Evolutionary conservation across 2,329 filamentous ascomycete genomes (phyloP).

Genomic region (Delphinella strobiligena): DNA sequence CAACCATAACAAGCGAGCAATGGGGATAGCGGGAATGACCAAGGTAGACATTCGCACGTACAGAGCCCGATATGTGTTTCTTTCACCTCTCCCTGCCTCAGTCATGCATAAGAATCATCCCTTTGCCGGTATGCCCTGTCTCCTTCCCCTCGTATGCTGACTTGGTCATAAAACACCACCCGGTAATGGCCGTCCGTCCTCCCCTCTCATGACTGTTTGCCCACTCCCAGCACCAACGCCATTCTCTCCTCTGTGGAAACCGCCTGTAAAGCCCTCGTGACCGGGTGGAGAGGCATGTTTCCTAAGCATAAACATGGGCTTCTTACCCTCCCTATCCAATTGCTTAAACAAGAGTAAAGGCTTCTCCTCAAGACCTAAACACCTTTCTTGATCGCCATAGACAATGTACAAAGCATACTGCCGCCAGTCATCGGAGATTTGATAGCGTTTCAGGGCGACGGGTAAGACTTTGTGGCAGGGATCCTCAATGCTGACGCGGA

Average conservation of each 20-base stretch:
- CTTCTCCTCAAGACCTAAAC: constrained; percentile 81
- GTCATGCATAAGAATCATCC: too few species aligned
- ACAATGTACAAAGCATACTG: constrained; percentile 98
- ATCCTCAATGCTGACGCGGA: constrained; percentile 95
- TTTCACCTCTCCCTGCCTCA: too few species aligned
- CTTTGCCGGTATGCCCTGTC: too few species aligned
- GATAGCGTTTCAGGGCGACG: constrained; percentile 92
- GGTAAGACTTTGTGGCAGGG: constrained; percentile 95
- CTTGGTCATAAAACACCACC: neutral
- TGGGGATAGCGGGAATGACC: too few species aligned
- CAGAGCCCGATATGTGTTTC: too few species aligned
- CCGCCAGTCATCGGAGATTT: constrained; percentile 95
- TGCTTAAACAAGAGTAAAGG: constrained; percentile 95
- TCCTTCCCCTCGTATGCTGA: too few species aligned
- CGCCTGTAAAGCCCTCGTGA: constrained; percentile 31
- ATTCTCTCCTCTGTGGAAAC: constrained; percentile 17
- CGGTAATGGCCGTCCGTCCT: constrained; percentile 1
- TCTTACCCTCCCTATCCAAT: constrained; percentile 89
- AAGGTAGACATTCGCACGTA: too few species aligned
- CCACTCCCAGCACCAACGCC: neutral
- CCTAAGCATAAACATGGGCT: constrained; percentile 98
- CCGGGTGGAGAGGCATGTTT: constrained; percentile 43
- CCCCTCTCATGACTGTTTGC: constrained; percentile 1
- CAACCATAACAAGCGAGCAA: too few species aligned
- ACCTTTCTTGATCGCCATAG: constrained; percentile 95